Conservation (phyloP, 2,329 filamentous ascomycete species). For the Xylariaceae sp. region DNA sequence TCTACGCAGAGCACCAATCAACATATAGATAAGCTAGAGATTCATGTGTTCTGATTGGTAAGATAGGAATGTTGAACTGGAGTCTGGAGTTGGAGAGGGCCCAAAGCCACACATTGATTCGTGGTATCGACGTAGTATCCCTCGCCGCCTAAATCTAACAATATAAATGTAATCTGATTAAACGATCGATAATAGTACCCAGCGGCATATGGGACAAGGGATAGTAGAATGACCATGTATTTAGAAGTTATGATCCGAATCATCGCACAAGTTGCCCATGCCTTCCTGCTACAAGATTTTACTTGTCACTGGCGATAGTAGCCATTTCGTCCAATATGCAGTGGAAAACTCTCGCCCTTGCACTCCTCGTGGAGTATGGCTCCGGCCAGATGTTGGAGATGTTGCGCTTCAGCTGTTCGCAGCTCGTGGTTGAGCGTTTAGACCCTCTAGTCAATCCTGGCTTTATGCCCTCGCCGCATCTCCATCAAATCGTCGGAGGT, state of each 20-base stretch:
- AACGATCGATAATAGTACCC: too few species aligned
- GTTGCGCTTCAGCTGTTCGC: constrained; percentile 41
- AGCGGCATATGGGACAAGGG: too few species aligned
- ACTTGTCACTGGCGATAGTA: constrained; percentile 16
- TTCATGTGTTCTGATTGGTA: too few species aligned
- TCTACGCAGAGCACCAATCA: too few species aligned
- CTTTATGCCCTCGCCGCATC: constrained; percentile 37
- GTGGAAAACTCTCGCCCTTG: constrained; percentile 20
- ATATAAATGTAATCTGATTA: too few species aligned
- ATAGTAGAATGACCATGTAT: constrained; percentile 25
- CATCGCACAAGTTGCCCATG: constrained; percentile 9
- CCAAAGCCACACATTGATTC: too few species aligned
- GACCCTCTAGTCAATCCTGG: constrained; percentile 40
- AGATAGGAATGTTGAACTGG: too few species aligned
- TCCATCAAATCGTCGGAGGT: constrained; percentile 41
- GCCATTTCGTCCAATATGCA: constrained; percentile 25
- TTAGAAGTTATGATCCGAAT: constrained; percentile 27
- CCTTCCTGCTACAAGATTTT: constrained; percentile 21
- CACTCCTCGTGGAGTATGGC: constrained; percentile 28
- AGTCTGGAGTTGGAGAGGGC: too few species aligned
- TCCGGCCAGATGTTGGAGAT: constrained; percentile 42
- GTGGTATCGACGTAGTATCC: too few species aligned
- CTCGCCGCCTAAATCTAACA: too few species aligned
- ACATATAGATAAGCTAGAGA: too few species aligned
- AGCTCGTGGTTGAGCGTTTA: constrained; percentile 39